Conservation (phyloP, 2,329 filamentous ascomycete species). For the Alternaria arbusti region DNA sequence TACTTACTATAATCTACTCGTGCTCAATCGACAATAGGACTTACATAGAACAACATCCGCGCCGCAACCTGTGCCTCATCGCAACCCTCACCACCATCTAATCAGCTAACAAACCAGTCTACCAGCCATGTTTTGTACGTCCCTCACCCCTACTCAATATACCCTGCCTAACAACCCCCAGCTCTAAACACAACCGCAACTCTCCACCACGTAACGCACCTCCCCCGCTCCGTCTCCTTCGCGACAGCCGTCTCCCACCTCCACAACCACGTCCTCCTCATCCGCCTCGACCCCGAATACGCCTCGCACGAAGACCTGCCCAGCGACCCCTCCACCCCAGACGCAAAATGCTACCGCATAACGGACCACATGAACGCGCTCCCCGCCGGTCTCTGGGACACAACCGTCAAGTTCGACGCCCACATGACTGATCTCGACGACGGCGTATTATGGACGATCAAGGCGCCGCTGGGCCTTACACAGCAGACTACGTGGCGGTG, state of each 20-base stretch:
- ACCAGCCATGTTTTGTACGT: conserved; percentile 40
- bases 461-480: conserved; percentile 43
- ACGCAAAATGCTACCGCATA: conserved; percentile 46
- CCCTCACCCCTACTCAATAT: not conserved
- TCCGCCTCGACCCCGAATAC: conserved; percentile 47
- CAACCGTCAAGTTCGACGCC: conserved; percentile 43
- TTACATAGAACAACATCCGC: not conserved
- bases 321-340: conserved; percentile 17
- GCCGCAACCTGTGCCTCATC: not conserved
- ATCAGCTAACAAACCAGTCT: not conserved
- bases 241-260: conserved; percentile 28
- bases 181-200: conserved; percentile 42
- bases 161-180: conserved; percentile 11
- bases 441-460: conserved; percentile 44
- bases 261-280: conserved; percentile 47
- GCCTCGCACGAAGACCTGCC: conserved; percentile 39
- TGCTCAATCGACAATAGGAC: not conserved
- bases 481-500: conserved; percentile 44
- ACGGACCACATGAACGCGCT: conserved; percentile 48
- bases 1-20: not conserved
- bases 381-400: conserved; percentile 45
- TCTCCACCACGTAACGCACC: conserved; percentile 43
- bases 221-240: conserved; percentile 34
- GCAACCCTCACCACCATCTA: not conserved
- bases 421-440: conserved; percentile 43